phyloP scores from a whole-genome alignment of 148 eudicot species.

The Rheum nobile region DNA sequence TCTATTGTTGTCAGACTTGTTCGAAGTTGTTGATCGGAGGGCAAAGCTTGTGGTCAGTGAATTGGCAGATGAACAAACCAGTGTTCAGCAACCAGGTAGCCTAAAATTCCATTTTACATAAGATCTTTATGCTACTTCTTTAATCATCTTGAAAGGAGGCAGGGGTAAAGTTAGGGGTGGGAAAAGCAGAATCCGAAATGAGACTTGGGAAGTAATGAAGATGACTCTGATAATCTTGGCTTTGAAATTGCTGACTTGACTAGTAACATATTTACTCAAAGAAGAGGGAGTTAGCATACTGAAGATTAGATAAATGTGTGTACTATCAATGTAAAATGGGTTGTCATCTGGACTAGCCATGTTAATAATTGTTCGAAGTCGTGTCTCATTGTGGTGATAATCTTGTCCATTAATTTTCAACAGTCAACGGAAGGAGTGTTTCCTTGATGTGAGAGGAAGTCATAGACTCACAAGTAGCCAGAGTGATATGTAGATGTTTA shows the following conservation, averaged over 20 bases:
- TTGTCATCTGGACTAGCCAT: background rate
- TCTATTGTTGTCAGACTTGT: slow-evolving; percentile 50
- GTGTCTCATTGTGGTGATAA: background rate
- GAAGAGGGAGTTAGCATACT: background rate
- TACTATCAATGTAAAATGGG: background rate
- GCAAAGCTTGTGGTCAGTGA: slow-evolving; percentile 92
- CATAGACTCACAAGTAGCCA: background rate
- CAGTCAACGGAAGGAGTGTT: background rate
- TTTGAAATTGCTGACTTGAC: background rate
- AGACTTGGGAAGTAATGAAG: background rate
- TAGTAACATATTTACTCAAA: background rate
- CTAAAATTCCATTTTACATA: background rate
- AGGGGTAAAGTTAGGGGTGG: background rate
- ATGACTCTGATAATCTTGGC: background rate
- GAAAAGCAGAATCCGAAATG: background rate
- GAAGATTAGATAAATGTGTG: background rate
- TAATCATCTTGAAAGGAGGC: background rate
- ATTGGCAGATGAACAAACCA: slow-evolving; percentile 60
- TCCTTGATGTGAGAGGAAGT: background rate
- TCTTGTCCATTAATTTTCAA: background rate
- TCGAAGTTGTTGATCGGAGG: slow-evolving; percentile 93
- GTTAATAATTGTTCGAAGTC: background rate
- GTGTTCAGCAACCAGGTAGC: slow-evolving; percentile 46
- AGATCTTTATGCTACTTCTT: background rate
- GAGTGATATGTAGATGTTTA: background rate